Base-by-base conservation (phyloP, 257 asterid species). In the Cordia subcordata region DNA sequence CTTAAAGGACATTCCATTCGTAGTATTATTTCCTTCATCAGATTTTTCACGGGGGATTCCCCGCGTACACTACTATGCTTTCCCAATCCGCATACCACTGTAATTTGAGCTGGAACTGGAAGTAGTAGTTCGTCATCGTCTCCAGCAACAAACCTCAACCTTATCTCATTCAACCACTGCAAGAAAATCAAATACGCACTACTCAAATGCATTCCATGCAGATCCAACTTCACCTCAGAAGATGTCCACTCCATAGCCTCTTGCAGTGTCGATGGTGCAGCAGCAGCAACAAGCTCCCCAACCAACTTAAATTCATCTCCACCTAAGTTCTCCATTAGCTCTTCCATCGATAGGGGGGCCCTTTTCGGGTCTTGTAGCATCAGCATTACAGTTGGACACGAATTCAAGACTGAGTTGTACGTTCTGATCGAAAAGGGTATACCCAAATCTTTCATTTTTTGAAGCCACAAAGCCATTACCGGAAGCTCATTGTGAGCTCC, bases 121-220 rank as follows among this genome's bases (percentile, higher is more conserved):
- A 37, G 13, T n/a, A n/a, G n/a, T n/a, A n/a, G n/a, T n/a, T n/a
- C n/a, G n/a, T n/a, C 15, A 0, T 52, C 21, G 32, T 79, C 55
- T 60, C 58, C 81, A 20, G 55, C 68, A 32, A 23, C 52, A 64
- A 75, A 67, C 70, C 67, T 83, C 61, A 10, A 14, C 57, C 66
- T 68, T 75, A 81, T 68, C 77, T 81, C 82, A 42, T 64, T 69
- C 66, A 92, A 78, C 96, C 95, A 92, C 51, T 77, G 94, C 55
- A 92, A 80, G 79, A 92, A 69, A 13, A 88, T 65, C 85, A 92
- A 52, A 77, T 81, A 92, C 4, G 94, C 81, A 19, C 81, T 57
- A 38, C 79, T 72, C 74, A 79, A 63, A 78, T 92, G 99, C 96
- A 88, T 81, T 42, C 96, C 96, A 13, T 92, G 99, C 85, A 88